These are phyloP conservation scores for Garcia nutans DNA, from an alignment of 345 rosid genomes.

Conservation along the genomic window DNA sequence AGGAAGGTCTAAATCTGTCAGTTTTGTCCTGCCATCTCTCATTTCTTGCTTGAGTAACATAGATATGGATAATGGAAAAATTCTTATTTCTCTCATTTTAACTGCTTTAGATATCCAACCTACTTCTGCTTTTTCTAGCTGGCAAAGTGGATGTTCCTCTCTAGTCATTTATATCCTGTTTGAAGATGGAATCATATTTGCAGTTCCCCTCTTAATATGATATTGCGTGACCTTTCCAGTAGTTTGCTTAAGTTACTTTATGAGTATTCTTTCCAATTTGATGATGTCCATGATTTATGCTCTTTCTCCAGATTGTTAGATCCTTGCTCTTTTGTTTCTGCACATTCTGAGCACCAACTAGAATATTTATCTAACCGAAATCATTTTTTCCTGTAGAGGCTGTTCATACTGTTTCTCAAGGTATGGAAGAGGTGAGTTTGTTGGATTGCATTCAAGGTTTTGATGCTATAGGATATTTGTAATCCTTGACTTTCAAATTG, in stretches of 20 bases:
- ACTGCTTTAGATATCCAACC: background rate
- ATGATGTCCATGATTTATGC: background rate
- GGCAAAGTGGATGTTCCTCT: background rate
- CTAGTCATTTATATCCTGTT: background rate
- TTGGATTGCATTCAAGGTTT: background rate
- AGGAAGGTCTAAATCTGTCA: background rate
- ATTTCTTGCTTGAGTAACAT: background rate
- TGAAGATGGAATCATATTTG: background rate
- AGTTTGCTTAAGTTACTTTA: background rate
- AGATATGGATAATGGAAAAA: background rate
- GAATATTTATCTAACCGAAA: constrained; percentile 8
- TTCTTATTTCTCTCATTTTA: background rate
- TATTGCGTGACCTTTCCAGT: background rate
- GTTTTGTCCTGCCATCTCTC: background rate
- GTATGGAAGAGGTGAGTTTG: constrained; percentile 57
- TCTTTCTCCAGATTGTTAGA: background rate
- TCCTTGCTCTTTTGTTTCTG: background rate
- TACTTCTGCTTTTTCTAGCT: background rate
- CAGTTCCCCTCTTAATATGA: background rate
- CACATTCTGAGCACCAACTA: background rate
- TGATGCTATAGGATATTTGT: background rate
- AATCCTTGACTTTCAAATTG: background rate
- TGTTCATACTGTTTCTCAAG: constrained; percentile 57
- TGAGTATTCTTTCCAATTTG: background rate
- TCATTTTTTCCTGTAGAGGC: constrained; percentile 44